These are phyloP conservation scores for Cladosporium phlei DNA, from an alignment of 2,329 filamentous ascomycete species.

Conservation along the genomic window DNA sequence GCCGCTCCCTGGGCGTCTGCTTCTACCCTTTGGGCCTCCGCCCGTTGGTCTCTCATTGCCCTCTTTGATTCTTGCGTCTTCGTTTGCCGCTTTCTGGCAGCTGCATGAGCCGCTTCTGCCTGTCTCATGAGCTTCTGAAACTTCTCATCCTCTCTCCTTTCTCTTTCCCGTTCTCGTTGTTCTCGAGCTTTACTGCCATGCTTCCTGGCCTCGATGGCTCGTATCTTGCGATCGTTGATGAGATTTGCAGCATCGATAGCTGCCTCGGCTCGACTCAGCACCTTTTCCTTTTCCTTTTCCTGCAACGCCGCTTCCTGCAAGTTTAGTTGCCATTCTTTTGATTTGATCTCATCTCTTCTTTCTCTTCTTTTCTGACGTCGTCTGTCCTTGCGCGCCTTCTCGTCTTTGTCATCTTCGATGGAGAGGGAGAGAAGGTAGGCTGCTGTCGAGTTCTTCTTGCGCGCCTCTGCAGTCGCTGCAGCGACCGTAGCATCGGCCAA, in stretches of 20 bases:
- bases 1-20: no score
- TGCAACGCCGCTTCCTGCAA: not conserved
- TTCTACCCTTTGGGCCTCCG: no score
- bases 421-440: no score
- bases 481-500: slow-evolving; percentile 26
- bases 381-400: slow-evolving; percentile 31
- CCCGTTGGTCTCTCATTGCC: no score
- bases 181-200: not conserved
- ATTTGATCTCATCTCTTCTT: slow-evolving; percentile 30
- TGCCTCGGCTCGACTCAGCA: not conserved
- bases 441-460: slow-evolving; percentile 31
- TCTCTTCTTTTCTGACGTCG: slow-evolving; percentile 30
- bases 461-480: slow-evolving; percentile 28
- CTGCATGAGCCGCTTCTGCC: no score
- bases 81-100: no score
- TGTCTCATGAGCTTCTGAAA: no score
- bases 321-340: slow-evolving; percentile 21
- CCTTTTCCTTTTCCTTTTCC: not conserved
- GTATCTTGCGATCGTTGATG: not conserved
- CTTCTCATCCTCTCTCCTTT: not conserved
- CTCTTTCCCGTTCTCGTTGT: not conserved
- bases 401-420: slow-evolving; percentile 32
- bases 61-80: no score
- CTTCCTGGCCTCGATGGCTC: not conserved
- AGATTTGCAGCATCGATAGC: not conserved